A percentile compares a stretch with the other conserved stretches of the same genome.
These are phyloP conservation scores for Exophiala lecanii-corni DNA, from an alignment of 2,329 filamentous ascomycete species.

Conservation along the genomic window DNA sequence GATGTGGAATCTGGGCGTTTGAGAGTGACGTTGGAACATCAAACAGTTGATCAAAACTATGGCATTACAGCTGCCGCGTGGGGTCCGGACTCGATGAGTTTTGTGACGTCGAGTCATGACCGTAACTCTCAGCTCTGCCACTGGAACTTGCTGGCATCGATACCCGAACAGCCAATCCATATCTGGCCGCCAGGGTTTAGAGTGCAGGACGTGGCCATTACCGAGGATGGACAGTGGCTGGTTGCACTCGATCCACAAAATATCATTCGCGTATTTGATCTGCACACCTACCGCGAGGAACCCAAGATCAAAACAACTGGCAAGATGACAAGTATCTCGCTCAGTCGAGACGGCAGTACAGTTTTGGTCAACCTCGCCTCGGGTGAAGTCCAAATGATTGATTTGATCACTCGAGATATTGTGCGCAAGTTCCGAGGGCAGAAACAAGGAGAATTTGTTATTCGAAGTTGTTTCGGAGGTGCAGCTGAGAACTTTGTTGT, in stretches of 20 bases:
- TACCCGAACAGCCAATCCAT: slow-evolving; percentile 17
- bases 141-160: slow-evolving; percentile 52
- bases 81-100: slow-evolving; percentile 70
- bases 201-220: slow-evolving; percentile 80
- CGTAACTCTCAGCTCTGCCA: slow-evolving; percentile 62
- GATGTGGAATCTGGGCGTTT: slow-evolving; percentile 63
- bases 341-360: slow-evolving; percentile 74
- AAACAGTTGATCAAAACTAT: slow-evolving; percentile 55
- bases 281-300: slow-evolving; percentile 66
- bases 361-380: slow-evolving; percentile 78
- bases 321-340: slow-evolving; percentile 71
- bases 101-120: slow-evolving; percentile 76
- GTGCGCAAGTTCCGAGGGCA: slow-evolving; percentile 73
- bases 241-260: slow-evolving; percentile 69
- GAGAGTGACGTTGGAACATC: slow-evolving; percentile 61
- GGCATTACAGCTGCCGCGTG: slow-evolving; percentile 85
- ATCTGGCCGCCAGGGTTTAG: slow-evolving; percentile 58
- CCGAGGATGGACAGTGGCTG: slow-evolving; percentile 71
- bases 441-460: slow-evolving; percentile 69
- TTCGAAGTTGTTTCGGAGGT: slow-evolving; percentile 79
- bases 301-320: slow-evolving; percentile 67
- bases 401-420: slow-evolving; percentile 67
- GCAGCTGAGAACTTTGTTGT: slow-evolving; percentile 88
- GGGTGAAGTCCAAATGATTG: slow-evolving; percentile 71
- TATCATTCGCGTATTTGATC: slow-evolving; percentile 77